These are phyloP conservation scores for Lachnellula cervina DNA, from an alignment of 2,329 filamentous ascomycete species.

Conservation along the genomic window DNA sequence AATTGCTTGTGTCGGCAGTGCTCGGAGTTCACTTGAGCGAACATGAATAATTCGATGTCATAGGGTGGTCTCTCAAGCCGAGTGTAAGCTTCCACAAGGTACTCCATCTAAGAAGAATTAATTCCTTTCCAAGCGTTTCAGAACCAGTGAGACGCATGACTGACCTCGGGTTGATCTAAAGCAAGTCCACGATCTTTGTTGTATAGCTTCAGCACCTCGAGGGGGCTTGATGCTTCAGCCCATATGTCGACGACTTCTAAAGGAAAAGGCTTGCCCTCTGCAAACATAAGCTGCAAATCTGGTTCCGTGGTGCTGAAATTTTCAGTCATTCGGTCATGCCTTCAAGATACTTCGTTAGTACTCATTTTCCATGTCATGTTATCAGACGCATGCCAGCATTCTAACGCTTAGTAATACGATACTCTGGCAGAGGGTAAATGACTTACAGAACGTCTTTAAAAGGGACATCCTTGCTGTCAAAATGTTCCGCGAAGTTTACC, in stretches of 20 bases:
- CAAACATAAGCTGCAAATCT: conserved; percentile 72
- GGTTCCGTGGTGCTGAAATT: conserved; percentile 63
- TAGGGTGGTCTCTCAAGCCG: conserved; percentile 55
- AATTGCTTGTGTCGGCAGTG: conserved; percentile 82
- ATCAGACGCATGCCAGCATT: no score
- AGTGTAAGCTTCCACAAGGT: conserved; percentile 80
- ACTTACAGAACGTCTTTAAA: conserved; percentile 61
- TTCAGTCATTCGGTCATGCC: conserved; percentile 91
- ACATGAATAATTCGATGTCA: conserved; percentile 98
- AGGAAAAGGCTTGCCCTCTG: conserved; percentile 55
- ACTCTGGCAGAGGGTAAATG: no score
- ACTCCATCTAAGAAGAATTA: conserved; percentile 57
- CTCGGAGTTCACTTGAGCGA: conserved; percentile 98
- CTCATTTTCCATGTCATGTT: background rate
- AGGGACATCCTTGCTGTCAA: conserved; percentile 45
- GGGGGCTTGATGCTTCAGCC: conserved; percentile 57
- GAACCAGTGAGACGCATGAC: background rate
- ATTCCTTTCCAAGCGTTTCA: background rate
- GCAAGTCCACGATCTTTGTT: conserved; percentile 82
- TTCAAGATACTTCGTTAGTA: background rate
- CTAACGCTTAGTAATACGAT: no score
- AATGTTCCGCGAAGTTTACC: conserved; percentile 53
- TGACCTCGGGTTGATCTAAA: conserved; percentile 69
- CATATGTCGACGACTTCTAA: conserved; percentile 75
- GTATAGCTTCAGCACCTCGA: conserved; percentile 71